Evolutionary conservation across 495 filamentous ascomycete species (phyloP), one percentile per base, ranked within the genome.

Genomic region (Aspergillus bridgeri): DNA sequence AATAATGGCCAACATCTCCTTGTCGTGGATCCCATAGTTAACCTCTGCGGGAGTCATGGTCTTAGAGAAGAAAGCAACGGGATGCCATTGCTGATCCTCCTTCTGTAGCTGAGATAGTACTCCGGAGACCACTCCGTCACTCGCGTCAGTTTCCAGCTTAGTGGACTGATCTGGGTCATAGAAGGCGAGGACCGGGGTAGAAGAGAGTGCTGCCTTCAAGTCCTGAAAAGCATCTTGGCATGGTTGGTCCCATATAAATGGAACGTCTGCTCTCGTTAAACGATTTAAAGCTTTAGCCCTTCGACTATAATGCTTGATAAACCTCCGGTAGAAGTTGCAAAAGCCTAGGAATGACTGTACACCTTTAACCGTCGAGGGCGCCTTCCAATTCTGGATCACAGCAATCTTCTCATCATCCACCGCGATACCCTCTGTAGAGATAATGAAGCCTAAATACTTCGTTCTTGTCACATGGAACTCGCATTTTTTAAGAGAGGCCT

Each of bases 11-110:
- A 74, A 43, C 3, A 72, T 42, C 48, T 68, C 65, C 44, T 70
- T 67, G 42, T 75, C 51, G 21, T 73, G 51, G 17, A 73, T 71
- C 19, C 65, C 20, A 47, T 75, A 75, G 44, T 75, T 75, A 0
- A 27, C 19, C 51, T 77, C 65, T 1, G 62, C 65, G 1, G 59
- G 50, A 9, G 22, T 59, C 13, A 69, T 50, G 21, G 60, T 70
- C 27, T 58, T 64, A 0, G 61, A 75, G 45, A 49, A 65, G 50
- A 61, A 75, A 9, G 56, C 56, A 7, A 64, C 52, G 23, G 61
- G 65, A 9, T 46, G 43, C 43, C 48, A 45, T 44, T 42, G 1
- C n/a, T 43, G 44, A 18, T 58, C 23, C 6, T 18, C n/a, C 27
- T 68, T 25, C 0, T 29, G 54, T 19, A 69, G 53, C 27, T 51